Base-by-base conservation (phyloP, 352 stramenopile genomes). In the Phytopythium litorale region DNA sequence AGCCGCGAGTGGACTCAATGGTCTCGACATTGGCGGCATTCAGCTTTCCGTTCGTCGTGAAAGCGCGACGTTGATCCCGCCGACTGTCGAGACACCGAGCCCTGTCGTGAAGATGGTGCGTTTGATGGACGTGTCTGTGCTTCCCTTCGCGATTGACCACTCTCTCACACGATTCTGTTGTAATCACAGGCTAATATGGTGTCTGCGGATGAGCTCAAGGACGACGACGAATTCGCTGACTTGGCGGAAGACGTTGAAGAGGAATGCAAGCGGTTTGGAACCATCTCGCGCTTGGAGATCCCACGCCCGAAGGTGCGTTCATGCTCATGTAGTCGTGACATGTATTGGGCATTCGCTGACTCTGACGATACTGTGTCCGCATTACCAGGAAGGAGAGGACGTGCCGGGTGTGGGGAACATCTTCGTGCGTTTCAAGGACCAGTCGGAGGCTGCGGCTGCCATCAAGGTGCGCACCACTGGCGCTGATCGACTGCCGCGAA, bases 161-260 rank as follows among this genome's bases (percentile, higher is more conserved):
- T 25, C 13, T 30, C 19, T 55, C 0, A 52, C 19, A 16, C 50
- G 38, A 9, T 45, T n/a, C 30, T 48, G 48, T 38, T 35, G 8
- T 63, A 43, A 33, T 37, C 18, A 56, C 59, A 94, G 87, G 72
- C 73, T 46, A 94, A 96, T 67, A 96, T 96, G 85, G 80, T 96
- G 64, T 84, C 80, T 53, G 63, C 85, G 71, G 80, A 91, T 68
- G 87, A 96, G 55, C 73, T 96, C 37, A 84, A 79, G 54, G 81
- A 96, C 81, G 87, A 96, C 56, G 81, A 91, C 53, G 84, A 93
- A 62, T 96, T 82, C 82, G 78, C 79, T 64, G 87, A 96, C 75
- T 71, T 96, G 73, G 85, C 88, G 69, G 85, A 94, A 80, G 87
- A 96, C 70, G 85, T 96, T 53, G 85, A 94, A 71, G 84, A 94